Conservation (phyloP, 148 eudicot species). For the Fagopyrum homotropicum region DNA sequence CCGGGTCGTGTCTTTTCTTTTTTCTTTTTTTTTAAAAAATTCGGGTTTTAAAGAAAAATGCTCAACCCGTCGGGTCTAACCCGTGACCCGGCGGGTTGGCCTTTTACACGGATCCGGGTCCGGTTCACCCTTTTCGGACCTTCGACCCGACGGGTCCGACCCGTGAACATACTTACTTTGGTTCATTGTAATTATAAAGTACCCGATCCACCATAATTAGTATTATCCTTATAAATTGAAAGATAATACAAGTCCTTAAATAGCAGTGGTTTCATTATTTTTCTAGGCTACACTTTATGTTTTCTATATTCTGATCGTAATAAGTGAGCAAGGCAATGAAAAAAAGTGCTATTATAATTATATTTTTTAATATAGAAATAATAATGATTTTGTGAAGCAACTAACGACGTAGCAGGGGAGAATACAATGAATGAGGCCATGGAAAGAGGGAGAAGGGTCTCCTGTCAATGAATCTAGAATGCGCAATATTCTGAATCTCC, state of each 20-base stretch:
- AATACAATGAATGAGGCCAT: slow-evolving; percentile 30
- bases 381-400: background rate
- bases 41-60: too few species aligned
- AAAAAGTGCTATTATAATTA: background rate
- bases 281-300: background rate
- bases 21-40: too few species aligned
- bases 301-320: background rate
- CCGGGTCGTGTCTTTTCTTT: too few species aligned
- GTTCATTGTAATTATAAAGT: too few species aligned
- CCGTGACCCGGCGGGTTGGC: too few species aligned
- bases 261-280: background rate
- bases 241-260: background rate
- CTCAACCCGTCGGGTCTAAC: too few species aligned
- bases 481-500: slow-evolving; percentile 11
- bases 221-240: background rate
- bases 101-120: too few species aligned
- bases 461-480: slow-evolving; percentile 21
- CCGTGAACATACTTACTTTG: too few species aligned
- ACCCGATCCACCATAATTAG: background rate
- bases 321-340: background rate
- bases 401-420: slow-evolving; percentile 18
- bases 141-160: too few species aligned
- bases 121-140: too few species aligned
- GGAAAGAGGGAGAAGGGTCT: background rate
- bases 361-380: background rate